phyloP scores from a whole-genome alignment of 495 filamentous ascomycete species.

The Trichocladium uniseriatum region DNA sequence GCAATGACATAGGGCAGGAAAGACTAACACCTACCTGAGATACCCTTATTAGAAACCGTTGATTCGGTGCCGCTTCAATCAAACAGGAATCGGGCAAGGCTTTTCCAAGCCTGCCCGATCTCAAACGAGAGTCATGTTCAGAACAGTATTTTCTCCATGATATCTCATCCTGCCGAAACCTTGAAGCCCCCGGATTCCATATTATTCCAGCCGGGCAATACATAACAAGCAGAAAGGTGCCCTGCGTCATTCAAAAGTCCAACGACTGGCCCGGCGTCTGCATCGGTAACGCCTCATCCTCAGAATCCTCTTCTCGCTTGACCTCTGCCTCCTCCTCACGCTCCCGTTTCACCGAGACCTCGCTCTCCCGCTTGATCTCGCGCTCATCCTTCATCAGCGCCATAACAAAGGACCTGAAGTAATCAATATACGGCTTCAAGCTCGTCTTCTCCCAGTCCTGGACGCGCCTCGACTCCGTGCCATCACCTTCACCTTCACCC shows the following conservation, averaged over 20 bases:
- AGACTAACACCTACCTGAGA: neutral
- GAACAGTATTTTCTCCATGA: too few relatives aligned
- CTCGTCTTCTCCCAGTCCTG: constrained; percentile 96
- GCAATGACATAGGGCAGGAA: neutral
- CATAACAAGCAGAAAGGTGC: too few relatives aligned
- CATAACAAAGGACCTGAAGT: constrained; percentile 73
- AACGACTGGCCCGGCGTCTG: neutral
- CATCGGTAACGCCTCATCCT: neutral
- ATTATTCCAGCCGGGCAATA: too few relatives aligned
- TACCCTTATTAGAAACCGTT: neutral
- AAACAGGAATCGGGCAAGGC: too few relatives aligned
- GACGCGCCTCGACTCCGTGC: constrained; percentile 30
- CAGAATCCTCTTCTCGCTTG: constrained; percentile 8
- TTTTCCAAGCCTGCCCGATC: too few relatives aligned
- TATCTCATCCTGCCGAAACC: too few relatives aligned
- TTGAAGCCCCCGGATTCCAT: too few relatives aligned
- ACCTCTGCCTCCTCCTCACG: constrained; percentile 30
- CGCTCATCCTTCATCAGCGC: constrained; percentile 73
- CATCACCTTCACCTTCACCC: constrained; percentile 21
- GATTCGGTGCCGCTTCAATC: too few relatives aligned
- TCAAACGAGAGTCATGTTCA: too few relatives aligned
- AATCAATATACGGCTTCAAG: constrained; percentile 83
- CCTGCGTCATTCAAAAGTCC: neutral
- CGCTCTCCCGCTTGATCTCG: constrained; percentile 55
- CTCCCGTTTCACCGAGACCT: constrained; percentile 64